phyloP scores from a whole-genome alignment of 352 stramenopile species.

The Phytophthora ohioensis region DNA sequence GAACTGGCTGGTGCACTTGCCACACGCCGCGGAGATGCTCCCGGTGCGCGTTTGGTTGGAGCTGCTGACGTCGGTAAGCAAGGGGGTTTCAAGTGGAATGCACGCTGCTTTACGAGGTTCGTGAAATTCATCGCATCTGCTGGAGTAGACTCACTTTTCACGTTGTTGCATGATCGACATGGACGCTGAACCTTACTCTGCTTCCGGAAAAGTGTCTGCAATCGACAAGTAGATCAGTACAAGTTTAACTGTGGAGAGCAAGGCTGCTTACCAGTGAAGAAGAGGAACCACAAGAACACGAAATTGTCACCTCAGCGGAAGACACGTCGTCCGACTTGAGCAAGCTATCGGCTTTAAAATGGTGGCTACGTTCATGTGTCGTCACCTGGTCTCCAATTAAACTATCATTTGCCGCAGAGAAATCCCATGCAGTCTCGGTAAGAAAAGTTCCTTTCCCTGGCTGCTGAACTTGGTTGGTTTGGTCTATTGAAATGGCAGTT shows the following conservation, averaged over 20 bases:
- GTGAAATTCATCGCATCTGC: slow-evolving; percentile 38
- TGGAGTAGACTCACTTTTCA: background rate
- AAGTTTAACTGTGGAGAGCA: background rate
- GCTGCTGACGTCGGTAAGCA: slow-evolving; percentile 34
- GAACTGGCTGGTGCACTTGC: slow-evolving; percentile 36
- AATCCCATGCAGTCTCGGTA: slow-evolving; percentile 30
- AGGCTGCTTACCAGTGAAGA: slow-evolving; percentile 30
- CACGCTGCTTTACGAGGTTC: slow-evolving; percentile 67
- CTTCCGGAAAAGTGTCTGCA: slow-evolving; percentile 34
- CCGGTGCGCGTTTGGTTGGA: slow-evolving; percentile 30
- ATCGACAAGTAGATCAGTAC: background rate
- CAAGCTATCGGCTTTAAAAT: background rate
- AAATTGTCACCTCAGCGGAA: slow-evolving; percentile 8
- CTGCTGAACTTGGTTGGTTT: slow-evolving; percentile 1
- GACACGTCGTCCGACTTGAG: slow-evolving; percentile 20
- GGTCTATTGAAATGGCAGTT: slow-evolving; percentile 1
- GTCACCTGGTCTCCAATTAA: background rate
- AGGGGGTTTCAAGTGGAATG: slow-evolving; percentile 59
- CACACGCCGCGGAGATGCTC: slow-evolving; percentile 33
- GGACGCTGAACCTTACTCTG: slow-evolving; percentile 37
- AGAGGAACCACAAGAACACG: slow-evolving; percentile 31
- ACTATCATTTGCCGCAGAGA: background rate
- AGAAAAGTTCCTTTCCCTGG: slow-evolving; percentile 19
- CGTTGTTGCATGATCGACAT: slow-evolving; percentile 21
- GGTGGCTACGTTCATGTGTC: background rate